phyloP scores from a whole-genome alignment of 2,329 filamentous ascomycete species.

The Pochonia chlamydosporia region DNA sequence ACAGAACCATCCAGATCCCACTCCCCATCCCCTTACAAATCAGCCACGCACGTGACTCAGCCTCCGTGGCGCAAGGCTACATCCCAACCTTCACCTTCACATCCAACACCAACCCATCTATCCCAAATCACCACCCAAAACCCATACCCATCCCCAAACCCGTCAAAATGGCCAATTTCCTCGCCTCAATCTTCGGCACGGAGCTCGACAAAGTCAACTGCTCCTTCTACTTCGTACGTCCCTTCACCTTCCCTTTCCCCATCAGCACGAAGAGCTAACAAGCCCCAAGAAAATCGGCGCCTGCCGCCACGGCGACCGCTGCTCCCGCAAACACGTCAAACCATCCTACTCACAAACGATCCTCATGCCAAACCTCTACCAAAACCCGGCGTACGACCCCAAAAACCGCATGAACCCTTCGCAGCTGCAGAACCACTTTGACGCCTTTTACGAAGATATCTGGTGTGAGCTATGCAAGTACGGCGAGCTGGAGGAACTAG shows the following conservation, averaged over 20 bases:
- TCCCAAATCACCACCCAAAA: background rate
- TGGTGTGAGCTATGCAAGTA: conserved; percentile 99
- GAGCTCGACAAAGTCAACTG: conserved; percentile 99
- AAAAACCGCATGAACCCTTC: conserved; percentile 95
- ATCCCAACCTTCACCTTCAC: conserved; percentile 1
- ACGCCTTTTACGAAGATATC: conserved; percentile 99
- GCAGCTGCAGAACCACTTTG: conserved; percentile 98
- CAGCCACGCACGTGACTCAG: conserved; percentile 25
- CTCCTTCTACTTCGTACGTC: conserved; percentile 74
- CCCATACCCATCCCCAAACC: conserved; percentile 2
- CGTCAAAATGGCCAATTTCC: conserved; percentile 84
- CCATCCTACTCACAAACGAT: conserved; percentile 97
- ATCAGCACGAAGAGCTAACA: background rate
- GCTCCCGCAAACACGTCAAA: conserved; percentile 98
- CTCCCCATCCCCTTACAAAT: conserved; percentile 14
- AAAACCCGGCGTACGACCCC: conserved; percentile 94
- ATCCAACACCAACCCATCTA: conserved; percentile 6
- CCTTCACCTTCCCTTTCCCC: background rate
- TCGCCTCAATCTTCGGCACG: conserved; percentile 98
- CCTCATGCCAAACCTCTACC: conserved; percentile 96
- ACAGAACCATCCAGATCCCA: conserved; percentile 8
- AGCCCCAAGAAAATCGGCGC: conserved; percentile 78
- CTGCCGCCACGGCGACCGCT: conserved; percentile 96
- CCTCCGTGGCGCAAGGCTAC: conserved; percentile 6
- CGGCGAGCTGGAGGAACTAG: conserved; percentile 93